A percentile compares a stretch with the other conserved stretches of the same genome.
Evolutionary conservation across 768 basidiomycete genomes (phyloP).

Genomic region (Rhizopogon salebrosus): DNA sequence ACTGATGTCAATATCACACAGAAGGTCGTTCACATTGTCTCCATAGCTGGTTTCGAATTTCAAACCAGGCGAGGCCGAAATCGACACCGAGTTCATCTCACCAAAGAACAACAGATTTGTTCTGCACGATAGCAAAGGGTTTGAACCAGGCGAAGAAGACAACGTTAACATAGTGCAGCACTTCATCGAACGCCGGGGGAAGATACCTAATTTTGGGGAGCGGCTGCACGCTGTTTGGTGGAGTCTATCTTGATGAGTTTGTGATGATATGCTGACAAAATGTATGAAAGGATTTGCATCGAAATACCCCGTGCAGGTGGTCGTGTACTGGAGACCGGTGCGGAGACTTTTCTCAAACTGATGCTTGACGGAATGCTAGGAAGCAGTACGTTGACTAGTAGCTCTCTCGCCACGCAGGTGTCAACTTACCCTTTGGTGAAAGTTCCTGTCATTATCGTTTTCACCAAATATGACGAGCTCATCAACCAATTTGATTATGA

Average conservation of each 20-base stretch:
- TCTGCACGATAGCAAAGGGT: slow-evolving; percentile 13
- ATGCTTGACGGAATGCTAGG: not conserved
- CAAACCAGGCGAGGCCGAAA: slow-evolving; percentile 8
- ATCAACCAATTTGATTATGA: not conserved
- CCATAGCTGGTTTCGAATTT: not conserved
- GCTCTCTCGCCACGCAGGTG: not conserved
- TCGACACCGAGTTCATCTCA: slow-evolving; percentile 11
- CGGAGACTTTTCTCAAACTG: not conserved
- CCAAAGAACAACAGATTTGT: slow-evolving; percentile 8
- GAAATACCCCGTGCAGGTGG: not conserved
- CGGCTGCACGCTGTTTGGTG: slow-evolving; percentile 13
- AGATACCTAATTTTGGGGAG: not conserved
- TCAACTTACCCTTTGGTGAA: not conserved
- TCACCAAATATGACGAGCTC: slow-evolving; percentile 3
- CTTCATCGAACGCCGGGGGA: slow-evolving; percentile 6
- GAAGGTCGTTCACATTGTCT: not conserved
- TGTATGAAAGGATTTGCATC: not conserved
- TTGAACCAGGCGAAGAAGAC: slow-evolving; percentile 8
- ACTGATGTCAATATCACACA: not conserved
- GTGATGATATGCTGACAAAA: not conserved
- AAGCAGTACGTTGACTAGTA: not conserved
- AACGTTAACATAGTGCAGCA: slow-evolving; percentile 2
- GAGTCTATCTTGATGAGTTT: not conserved
- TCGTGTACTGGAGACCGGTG: not conserved
- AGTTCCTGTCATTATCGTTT: slow-evolving; percentile 3